These are phyloP conservation scores for Monosporascus sp. DNA, from an alignment of 2,329 filamentous ascomycete genomes.

Conservation along the genomic window DNA sequence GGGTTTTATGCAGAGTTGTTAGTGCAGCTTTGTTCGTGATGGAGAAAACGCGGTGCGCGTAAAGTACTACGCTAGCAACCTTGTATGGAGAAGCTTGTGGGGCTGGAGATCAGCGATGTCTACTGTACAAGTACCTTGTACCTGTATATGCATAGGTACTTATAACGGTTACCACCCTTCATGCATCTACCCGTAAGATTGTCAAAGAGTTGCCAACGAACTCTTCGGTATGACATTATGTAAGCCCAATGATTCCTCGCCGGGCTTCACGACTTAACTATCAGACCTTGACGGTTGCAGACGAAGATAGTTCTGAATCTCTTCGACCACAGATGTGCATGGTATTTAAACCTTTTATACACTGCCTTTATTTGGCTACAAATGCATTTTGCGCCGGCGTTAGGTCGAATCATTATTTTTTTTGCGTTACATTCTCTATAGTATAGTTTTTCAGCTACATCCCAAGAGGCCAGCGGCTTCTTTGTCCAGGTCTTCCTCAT, in stretches of 20 bases:
- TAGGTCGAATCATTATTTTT: neutral
- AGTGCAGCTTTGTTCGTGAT: neutral
- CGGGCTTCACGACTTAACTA: neutral
- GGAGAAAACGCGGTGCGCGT: slow-evolving; percentile 23
- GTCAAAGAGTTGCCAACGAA: neutral
- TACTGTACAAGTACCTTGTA: neutral
- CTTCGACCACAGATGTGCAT: neutral
- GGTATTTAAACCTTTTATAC: neutral
- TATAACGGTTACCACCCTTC: too few species aligned
- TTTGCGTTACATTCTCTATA: neutral
- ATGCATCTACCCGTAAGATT: too few species aligned
- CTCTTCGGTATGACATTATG: too few species aligned
- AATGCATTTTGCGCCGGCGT: neutral
- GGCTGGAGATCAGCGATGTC: neutral
- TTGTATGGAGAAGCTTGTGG: neutral
- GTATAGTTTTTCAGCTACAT: neutral
- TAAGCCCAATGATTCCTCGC: neutral
- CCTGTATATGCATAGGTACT: too few species aligned
- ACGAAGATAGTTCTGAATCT: neutral
- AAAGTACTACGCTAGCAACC: slow-evolving; percentile 13
- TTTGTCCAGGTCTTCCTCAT: neutral
- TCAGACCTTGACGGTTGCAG: neutral
- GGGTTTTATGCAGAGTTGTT: neutral
- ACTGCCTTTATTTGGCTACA: neutral
- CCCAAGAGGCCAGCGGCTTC: neutral